phyloP scores from a whole-genome alignment of 495 filamentous ascomycete genomes.

The Trichoderma virens region DNA sequence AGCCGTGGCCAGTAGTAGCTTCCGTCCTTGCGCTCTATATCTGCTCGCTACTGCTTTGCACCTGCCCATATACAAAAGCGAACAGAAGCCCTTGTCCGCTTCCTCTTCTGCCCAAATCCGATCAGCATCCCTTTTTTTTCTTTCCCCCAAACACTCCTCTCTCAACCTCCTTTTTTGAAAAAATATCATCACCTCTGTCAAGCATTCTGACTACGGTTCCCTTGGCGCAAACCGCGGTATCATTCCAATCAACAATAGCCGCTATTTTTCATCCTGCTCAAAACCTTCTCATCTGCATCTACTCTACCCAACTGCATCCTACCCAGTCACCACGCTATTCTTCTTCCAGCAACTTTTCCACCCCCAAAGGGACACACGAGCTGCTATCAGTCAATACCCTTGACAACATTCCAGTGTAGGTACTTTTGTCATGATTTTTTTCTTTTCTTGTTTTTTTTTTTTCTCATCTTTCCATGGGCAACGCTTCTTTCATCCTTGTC shows the following conservation, averaged over 20 bases:
- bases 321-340: background rate
- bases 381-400: background rate
- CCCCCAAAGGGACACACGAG: background rate
- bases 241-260: background rate
- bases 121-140: background rate
- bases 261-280: too few species aligned
- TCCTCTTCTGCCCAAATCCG: background rate
- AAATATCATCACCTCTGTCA: background rate
- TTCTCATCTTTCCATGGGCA: background rate
- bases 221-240: background rate
- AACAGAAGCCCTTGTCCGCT: background rate
- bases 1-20: too few species aligned
- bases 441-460: background rate
- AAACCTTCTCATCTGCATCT: background rate
- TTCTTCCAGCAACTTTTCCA: background rate
- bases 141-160: background rate
- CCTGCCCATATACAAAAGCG: background rate
- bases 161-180: background rate
- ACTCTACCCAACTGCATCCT: background rate
- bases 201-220: background rate
- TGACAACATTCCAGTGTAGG: background rate
- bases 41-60: too few species aligned
- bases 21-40: too few species aligned
- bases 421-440: background rate
- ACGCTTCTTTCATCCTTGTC: too few species aligned